Evolutionary conservation across 768 basidiomycete species (phyloP), one percentile per base, ranked within the genome.

Genomic region (Boletales sp.): DNA sequence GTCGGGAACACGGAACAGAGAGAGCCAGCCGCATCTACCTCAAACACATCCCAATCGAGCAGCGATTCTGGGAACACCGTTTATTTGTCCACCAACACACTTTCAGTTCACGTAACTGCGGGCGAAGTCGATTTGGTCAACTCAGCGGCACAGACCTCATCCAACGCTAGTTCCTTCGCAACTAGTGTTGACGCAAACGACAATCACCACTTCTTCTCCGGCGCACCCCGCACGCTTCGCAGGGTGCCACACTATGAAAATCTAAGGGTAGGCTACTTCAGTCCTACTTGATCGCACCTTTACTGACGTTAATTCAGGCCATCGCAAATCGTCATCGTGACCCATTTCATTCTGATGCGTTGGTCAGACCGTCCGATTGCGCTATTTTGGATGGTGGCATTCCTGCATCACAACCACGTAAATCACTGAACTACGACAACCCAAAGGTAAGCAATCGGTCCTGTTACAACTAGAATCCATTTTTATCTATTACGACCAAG

Each of bases 101-200:
- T 48, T 35, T 52, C 42, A 12, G 45, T 47, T 12, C 19, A 17
- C 35, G 39, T 45, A 34, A 47, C 43, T 14, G 19, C 43, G 15
- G 37, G 24, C 36, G 46, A 13, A 11, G 14, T 7, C 5, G 14
- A 17, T 39, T 41, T 35, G 12, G 19, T 29, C 30, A 15, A 12
- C 21, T 53, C 51, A 19, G 52, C 43, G 24, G 31, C 19, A 12
- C 43, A 18, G 18, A 13, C 38, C 17, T 52, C 50, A 7, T 40
- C 37, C 21, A 27, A 32, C 13, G 29, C 44, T 24, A 52, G 59
- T 37, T 63, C 62, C 24, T 43, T 59, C 3, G 57, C 47, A 34
- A 64, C 62, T 32, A 64, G 54, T n/a, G 40, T 63, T 8, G 48
- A 56, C 19, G 39, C 42, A 9, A 50, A 43, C 17, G 50, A 55